Evolutionary conservation across 495 filamentous ascomycete genomes (phyloP), one percentile per base, ranked within the genome.

Genomic region (Penicillium waksmanii): DNA sequence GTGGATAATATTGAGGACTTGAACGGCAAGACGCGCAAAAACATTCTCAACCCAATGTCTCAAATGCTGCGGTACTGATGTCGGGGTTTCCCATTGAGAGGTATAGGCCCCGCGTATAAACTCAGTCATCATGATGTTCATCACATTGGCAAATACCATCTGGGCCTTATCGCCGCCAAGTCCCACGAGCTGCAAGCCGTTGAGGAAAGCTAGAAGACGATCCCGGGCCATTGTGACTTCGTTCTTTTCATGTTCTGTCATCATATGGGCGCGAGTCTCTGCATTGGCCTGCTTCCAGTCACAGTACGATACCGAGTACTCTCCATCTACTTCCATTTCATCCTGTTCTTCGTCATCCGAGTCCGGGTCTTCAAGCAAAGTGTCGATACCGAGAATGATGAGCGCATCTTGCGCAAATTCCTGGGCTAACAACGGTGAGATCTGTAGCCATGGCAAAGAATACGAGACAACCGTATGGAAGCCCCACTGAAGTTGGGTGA

Each of bases 131-230:
- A 87, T 82, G 18, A 76, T 70, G 62, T 89, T 82, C 83, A 93
- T 90, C 44, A 92, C 81, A 58, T 86, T 80, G 21, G 89, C 92
- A 62, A 95, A 91, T 12, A 89, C 80, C 46, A 88, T 82, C 66
- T 93, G 89, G 51, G 90, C 90, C 54, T 80, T 82, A 58, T 90
- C 86, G 8, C 88, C 89, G 10, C 86, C 90, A 51, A 96, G 69
- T 0, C 92, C 93, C 8, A 93, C 86, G 23, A 84, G 82, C 55
- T 87, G 80, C 15, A 96, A 73, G 23, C 83, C 82, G 35, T 83
- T 80, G 17, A 90, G 74, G 17, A 91, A 71, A 34, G 78, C 74
- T 19, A 86, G 67, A 25, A 90, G 67, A 31, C 80, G 81, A 36
- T 81, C 70, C 21, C 84, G 82, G 25, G 83, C 74, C n/a, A 65